Evolutionary conservation across 805 yeast species (phyloP).

Genomic region (Kluyveromyces lactis): DNA sequence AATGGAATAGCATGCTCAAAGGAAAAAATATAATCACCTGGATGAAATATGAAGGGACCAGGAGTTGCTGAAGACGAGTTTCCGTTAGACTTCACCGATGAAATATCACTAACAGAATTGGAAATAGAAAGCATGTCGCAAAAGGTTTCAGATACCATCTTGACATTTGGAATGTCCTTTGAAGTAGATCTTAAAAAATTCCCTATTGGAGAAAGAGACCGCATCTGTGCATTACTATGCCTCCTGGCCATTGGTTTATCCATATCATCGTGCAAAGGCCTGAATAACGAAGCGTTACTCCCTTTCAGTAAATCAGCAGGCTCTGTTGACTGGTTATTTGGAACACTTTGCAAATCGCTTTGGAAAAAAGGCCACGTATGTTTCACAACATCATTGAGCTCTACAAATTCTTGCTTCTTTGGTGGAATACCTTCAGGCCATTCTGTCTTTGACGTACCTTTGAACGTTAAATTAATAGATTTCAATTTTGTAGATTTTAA

Average conservation of each 20-base stretch:
- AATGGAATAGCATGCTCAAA: constrained; percentile 85
- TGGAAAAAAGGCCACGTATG: constrained; percentile 91
- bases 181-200: constrained; percentile 21
- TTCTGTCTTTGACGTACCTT: constrained; percentile 70
- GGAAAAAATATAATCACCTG: constrained; percentile 89
- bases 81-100: constrained; percentile 8
- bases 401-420: constrained; percentile 57
- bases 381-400: constrained; percentile 53
- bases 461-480: constrained; percentile 49
- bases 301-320: constrained; percentile 12
- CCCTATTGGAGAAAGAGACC: constrained; percentile 24
- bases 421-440: constrained; percentile 99
- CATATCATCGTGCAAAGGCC: constrained; percentile 7
- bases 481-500: constrained; percentile 67
- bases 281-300: constrained; percentile 24
- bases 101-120: constrained; percentile 12
- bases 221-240: constrained; percentile 5
- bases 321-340: constrained; percentile 8
- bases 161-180: constrained; percentile 10
- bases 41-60: constrained; percentile 46
- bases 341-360: constrained; percentile 37
- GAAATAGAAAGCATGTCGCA: constrained; percentile 21
- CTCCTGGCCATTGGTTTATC: constrained; percentile 16
- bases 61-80: constrained; percentile 10
- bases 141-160: constrained; percentile 16